A percentile compares a stretch with the other conserved stretches of the same genome.
Evolutionary conservation across 139 green algal genomes (phyloP).

Genomic region (Chlamydomonas sphaeroides): DNA sequence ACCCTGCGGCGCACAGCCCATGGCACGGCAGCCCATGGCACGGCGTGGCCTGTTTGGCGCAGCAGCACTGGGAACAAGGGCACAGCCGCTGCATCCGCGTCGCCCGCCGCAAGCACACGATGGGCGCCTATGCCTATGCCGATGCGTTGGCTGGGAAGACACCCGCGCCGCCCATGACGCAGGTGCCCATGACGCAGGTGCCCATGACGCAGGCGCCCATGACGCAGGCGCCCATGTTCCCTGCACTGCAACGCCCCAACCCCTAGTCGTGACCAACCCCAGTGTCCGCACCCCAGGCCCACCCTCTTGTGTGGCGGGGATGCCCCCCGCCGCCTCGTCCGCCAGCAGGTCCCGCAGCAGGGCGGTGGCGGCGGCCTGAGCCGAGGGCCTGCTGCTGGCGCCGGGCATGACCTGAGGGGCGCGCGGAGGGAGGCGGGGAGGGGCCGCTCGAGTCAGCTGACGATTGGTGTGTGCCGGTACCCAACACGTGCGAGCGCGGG

Average conservation of each 20-base stretch:
- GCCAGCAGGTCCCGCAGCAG: conserved; percentile 39
- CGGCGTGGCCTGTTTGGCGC: not conserved
- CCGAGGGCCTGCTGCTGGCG: conserved; percentile 6
- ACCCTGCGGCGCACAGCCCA: not conserved
- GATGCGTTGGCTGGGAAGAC: not conserved
- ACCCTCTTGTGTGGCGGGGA: conserved; percentile 13
- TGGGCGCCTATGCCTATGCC: not conserved
- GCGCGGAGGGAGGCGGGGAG: not conserved
- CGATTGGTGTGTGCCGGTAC: not conserved
- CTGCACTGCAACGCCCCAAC: not conserved
- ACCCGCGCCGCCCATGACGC: too few species aligned
- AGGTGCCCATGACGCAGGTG: too few species aligned
- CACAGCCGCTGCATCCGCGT: too few species aligned
- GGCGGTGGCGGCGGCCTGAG: conserved; percentile 19
- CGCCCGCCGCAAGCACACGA: not conserved
- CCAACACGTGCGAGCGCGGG: not conserved
- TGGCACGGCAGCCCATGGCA: not conserved
- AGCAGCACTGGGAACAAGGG: not conserved
- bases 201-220: not conserved
- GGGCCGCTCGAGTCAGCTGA: not conserved
- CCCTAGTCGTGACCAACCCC: too few species aligned
- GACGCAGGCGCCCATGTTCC: not conserved
- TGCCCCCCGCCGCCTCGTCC: not conserved
- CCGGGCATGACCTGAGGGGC: conserved; percentile 8
- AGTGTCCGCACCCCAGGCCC: too few species aligned